These are phyloP conservation scores for Tritrichomonas foetus DNA, from an alignment of 208 protist genomes.

Conservation along the genomic window DNA sequence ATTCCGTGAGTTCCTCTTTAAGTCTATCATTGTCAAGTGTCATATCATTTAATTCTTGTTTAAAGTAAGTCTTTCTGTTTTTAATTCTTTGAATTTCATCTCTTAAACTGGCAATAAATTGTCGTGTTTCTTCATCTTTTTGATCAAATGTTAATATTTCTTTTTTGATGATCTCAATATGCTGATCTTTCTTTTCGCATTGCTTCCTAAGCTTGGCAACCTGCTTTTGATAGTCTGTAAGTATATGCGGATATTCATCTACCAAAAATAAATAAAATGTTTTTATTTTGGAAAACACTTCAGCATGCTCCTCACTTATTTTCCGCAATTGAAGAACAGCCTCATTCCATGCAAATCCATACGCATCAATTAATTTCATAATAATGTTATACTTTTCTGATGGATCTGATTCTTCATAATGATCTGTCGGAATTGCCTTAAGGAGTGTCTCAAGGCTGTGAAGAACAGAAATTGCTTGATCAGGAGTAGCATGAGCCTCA, in stretches of 20 bases:
- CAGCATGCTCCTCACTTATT: not conserved
- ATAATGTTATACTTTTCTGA: not conserved
- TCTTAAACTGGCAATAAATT: not conserved
- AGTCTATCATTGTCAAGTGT: no score
- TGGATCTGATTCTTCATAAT: not conserved
- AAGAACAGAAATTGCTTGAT: not conserved
- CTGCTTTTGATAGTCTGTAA: not conserved
- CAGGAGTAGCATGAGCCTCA: not conserved
- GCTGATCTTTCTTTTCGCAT: not conserved
- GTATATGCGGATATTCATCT: not conserved
- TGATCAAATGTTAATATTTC: not conserved
- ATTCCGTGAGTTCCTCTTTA: no score
- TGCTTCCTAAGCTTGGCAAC: not conserved
- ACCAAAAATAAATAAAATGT: constrained; percentile 24
- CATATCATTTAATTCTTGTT: no score
- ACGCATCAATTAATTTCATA: not conserved
- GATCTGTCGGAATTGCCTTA: not conserved
- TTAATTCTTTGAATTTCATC: not conserved
- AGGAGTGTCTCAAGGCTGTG: not conserved
- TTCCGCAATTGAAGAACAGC: not conserved
- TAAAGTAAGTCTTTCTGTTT: no score
- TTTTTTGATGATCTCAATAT: not conserved
- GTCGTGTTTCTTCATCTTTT: not conserved
- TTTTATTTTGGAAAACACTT: not conserved
- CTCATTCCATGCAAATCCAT: constrained; percentile 30